Evolutionary conservation across 768 basidiomycete species (phyloP), one percentile per base, ranked within the genome.

Genomic region (Rossbeevera mucosa): DNA sequence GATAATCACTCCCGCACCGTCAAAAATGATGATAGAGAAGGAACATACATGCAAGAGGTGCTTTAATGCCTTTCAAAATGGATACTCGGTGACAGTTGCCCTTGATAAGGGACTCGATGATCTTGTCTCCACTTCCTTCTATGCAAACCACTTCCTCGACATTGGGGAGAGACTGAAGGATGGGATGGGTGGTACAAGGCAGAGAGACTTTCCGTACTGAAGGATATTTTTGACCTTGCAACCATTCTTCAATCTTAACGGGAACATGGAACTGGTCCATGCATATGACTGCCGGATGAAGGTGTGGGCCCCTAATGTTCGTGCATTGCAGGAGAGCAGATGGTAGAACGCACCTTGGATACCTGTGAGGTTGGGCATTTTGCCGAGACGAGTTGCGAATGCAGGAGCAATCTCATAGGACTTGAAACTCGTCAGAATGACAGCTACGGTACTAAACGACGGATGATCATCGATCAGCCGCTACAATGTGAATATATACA

Each of bases 61-160:
- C 44, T 31, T 7, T 16, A 9, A 55, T 26, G 14, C 59, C 59
- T 44, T 53, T 53, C 22, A 51, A 25, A 14, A 54, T 28, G 20
- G 43, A 50, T 28, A 58, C 50, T 26, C 30, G 42, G 7, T 26
- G 24, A 29, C 45, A 58, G 0, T 48, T 14, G 2, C 50, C 46
- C 31, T 55, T 55, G 51, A 54, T 3, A 25, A 59, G 43, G 6
- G 51, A 50, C 7, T 43, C 33, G 40, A 59, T 12, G 28, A 56
- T 26, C 5, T n/a, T 52, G 5, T 47, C 53, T 21, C 52, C 53
- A 5, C n/a, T 14, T 26, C 53, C 57, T 13, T 59, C 33, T 2
- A n/a, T 40, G 24, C 53, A 58, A 18, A 24, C 44, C 24, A 57
- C 52, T 36, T 53, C 30, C 31, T 58, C 54, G 16, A 61, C 18